phyloP scores from a whole-genome alignment of 2,329 filamentous ascomycete species.

The Venturia aucupariae region DNA sequence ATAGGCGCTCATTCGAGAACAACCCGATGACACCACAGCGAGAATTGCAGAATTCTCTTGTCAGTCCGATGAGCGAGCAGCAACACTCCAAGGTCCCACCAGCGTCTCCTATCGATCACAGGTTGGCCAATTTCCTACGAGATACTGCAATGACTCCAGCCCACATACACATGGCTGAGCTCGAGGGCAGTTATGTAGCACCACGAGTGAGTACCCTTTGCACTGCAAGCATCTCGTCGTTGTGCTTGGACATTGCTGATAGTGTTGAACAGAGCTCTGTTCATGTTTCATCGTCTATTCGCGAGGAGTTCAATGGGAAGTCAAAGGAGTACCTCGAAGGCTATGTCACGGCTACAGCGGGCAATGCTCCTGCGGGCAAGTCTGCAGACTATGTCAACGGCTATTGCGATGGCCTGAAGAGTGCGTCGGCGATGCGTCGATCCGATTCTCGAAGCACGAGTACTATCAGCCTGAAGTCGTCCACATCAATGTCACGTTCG shows the following conservation, averaged over 20 bases:
- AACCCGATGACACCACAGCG: conserved; percentile 9
- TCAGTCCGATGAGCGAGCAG: conserved; percentile 11
- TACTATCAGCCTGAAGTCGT: conserved; percentile 11
- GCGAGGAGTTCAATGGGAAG: conserved; percentile 13
- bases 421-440: neutral
- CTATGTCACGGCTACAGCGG: conserved; percentile 5
- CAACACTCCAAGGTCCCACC: conserved; percentile 7
- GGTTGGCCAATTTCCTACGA: conserved; percentile 9
- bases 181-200: neutral
- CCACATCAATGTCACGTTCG: neutral
- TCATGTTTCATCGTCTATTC: neutral
- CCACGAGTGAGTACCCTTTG: conserved; percentile 1
- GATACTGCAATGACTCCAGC: neutral
- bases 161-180: conserved; percentile 2
- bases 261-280: neutral
- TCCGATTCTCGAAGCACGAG: conserved; percentile 11
- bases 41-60: neutral
- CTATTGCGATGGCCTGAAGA: conserved; percentile 10
- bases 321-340: conserved; percentile 13
- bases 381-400: conserved; percentile 6
- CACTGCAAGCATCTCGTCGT: neutral
- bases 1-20: conserved; percentile 5
- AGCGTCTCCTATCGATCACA: neutral
- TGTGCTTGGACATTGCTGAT: neutral
- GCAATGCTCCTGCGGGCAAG: conserved; percentile 5